A percentile compares a stretch with the other conserved stretches of the same genome.
Conservation (phyloP, 1,284 basidiomycete genomes). For the Polyporus tsugae region DNA sequence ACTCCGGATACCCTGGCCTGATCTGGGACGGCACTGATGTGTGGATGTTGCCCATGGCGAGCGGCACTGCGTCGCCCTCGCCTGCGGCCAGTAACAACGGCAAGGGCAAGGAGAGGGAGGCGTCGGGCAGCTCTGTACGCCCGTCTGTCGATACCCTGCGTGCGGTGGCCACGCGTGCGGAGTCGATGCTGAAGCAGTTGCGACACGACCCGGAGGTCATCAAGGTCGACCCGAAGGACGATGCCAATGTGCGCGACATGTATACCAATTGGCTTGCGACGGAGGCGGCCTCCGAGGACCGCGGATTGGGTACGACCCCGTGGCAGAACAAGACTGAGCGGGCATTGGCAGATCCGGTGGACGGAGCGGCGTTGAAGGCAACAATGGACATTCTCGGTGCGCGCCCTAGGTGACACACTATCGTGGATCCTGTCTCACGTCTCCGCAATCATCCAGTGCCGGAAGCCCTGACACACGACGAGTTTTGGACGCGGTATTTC, state of each 20-base stretch:
- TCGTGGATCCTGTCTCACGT: neutral
- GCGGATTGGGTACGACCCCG: slow-evolving; percentile 61
- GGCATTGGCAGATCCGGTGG: slow-evolving; percentile 56
- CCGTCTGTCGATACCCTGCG: slow-evolving; percentile 53
- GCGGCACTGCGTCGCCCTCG: slow-evolving; percentile 31
- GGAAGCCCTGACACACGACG: slow-evolving; percentile 66
- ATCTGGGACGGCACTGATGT: slow-evolving; percentile 87
- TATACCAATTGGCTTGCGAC: slow-evolving; percentile 70
- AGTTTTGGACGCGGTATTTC: slow-evolving; percentile 93
- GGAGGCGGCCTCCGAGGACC: slow-evolving; percentile 60
- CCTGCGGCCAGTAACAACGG: slow-evolving; percentile 44
- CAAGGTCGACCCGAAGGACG: slow-evolving; percentile 77
- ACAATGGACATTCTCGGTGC: slow-evolving; percentile 70
- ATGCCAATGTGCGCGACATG: slow-evolving; percentile 60
- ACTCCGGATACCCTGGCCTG: slow-evolving; percentile 49
- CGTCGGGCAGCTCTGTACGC: slow-evolving; percentile 35
- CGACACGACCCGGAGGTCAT: slow-evolving; percentile 81
- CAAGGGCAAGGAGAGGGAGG: slow-evolving; percentile 49
- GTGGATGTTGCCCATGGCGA: slow-evolving; percentile 70
- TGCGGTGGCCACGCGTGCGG: slow-evolving; percentile 77
- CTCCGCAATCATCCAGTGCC: slow-evolving; percentile 65
- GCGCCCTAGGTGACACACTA: slow-evolving; percentile 28
- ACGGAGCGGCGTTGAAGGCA: slow-evolving; percentile 65
- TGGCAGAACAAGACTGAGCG: slow-evolving; percentile 63
- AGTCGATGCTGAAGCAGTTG: slow-evolving; percentile 78